Percentiles rank a stretch among this genome's conserved stretches.
Conservation (phyloP, 257 asterid genomes). For the Catharanthus roseus region DNA sequence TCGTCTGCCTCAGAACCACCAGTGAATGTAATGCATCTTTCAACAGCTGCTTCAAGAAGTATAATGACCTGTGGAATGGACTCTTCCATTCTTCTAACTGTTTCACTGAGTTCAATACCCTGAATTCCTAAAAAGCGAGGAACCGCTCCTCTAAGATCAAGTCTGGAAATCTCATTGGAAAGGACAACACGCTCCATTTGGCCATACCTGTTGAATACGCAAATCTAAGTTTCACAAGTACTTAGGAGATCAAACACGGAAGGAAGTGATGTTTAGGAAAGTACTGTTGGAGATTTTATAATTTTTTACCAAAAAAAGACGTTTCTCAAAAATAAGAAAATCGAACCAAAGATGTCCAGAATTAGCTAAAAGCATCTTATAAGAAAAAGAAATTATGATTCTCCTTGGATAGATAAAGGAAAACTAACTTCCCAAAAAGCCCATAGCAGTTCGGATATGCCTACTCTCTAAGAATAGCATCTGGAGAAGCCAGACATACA, state of each 20-base stretch:
- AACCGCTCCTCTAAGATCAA: slow-evolving; percentile 93
- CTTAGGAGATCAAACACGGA: not conserved
- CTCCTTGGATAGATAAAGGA: not conserved
- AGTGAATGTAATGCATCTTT: slow-evolving; percentile 89
- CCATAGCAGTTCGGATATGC: not conserved
- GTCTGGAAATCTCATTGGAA: slow-evolving; percentile 72
- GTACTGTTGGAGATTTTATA: not conserved
- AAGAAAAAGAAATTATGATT: not conserved
- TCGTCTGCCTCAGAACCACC: slow-evolving; percentile 98
- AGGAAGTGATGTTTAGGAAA: not conserved
- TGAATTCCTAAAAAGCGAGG: slow-evolving; percentile 85
- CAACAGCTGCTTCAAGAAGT: slow-evolving; percentile 90
- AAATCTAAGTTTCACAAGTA: not conserved
- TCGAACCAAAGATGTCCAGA: not conserved
- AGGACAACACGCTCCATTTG: slow-evolving; percentile 89
- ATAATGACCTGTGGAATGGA: slow-evolving; percentile 82
- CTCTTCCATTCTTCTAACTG: slow-evolving; percentile 97
- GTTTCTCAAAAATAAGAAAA: no score
- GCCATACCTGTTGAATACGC: slow-evolving; percentile 59
- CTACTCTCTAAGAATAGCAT: not conserved
- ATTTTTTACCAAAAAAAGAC: not conserved
- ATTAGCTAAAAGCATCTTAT: not conserved
- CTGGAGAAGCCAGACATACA: not conserved
- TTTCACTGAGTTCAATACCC: slow-evolving; percentile 97
- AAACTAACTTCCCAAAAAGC: not conserved